Base-by-base conservation (phyloP, 345 rosid genomes). In the Eucalyptus virginea region DNA sequence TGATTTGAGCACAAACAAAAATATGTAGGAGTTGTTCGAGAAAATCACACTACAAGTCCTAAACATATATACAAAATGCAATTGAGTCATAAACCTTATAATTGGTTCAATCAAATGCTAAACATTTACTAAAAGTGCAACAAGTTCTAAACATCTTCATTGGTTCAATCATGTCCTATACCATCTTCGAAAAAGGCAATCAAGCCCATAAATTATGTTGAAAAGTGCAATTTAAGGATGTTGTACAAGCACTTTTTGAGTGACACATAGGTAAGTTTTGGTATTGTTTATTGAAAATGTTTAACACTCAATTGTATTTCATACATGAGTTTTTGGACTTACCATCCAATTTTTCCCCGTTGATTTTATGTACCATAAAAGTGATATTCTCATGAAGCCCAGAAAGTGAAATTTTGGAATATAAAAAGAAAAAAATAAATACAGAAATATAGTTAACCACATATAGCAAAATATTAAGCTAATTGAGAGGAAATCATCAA, bases 21-120 rank as follows among this genome's bases (percentile, higher is more conserved):
- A 9, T 18, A 34, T 32, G 81, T 69, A 17, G 13, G 16, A 62
- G 69, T 13, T 28, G 18, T 62, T 62, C 0, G 34, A 30, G 69
- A 62, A 62, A 62, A 13, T 28, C 14, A 6, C 17, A 13, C 4
- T 60, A 12, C 34, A 30, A 28, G 8, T 62, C 69, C 18, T 28
- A 13, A 62, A 62, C 4, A 6, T 62, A 28, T 30, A 18, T 30
- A 30, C 17, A 11, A 12, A 28, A 62, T 0, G 5, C 0, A 62
- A 13, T 60, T 60, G n/a, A 60, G 15, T 62, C 8, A 0, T 62
- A 28, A 28, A 62, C 32, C 8, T 62, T 28, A 11, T 15, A 5
- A 28, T 62, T 2, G 18, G 4, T 62, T 62, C 8, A 62, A 28
- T 28, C 16, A 58, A 58, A 37, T 16, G 18, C 11, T 16, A 67